phyloP scores from a whole-genome alignment of 176 grass and related monocot genomes.

The Musa itinerans region DNA sequence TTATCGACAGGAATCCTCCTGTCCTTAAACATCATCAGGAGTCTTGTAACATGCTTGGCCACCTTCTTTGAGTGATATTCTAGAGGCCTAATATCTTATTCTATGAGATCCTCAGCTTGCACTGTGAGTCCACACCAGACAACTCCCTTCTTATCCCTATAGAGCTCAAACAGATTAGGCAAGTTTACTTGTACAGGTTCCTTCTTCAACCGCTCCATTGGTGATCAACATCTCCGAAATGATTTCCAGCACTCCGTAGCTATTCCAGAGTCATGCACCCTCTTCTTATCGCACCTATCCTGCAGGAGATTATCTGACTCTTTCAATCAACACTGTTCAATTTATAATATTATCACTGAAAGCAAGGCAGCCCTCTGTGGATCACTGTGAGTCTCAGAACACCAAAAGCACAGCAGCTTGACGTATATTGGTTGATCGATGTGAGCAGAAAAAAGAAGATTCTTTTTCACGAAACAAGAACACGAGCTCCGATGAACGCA shows the following conservation, averaged over 20 bases:
- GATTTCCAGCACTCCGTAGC: neutral
- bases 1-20: constrained; percentile 5
- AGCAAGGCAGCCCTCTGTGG: neutral
- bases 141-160: neutral
- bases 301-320: constrained; percentile 1
- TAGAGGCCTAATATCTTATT: constrained; percentile 28
- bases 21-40: constrained; percentile 77
- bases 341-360: neutral
- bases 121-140: constrained; percentile 1
- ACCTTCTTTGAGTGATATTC: constrained; percentile 35
- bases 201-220: neutral
- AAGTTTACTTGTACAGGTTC: constrained; percentile 27
- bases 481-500: too few species aligned
- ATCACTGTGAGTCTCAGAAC: neutral
- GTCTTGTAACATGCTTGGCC: constrained; percentile 40
- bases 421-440: too few species aligned
- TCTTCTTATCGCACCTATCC: constrained; percentile 24
- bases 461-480: too few species aligned
- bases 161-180: constrained; percentile 59
- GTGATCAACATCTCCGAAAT: neutral
- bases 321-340: neutral
- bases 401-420: neutral
- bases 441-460: too few species aligned
- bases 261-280: neutral
- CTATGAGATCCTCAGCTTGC: constrained; percentile 1